Base-by-base conservation (phyloP, 768 basidiomycete genomes). In the Mrakia frigida region DNA sequence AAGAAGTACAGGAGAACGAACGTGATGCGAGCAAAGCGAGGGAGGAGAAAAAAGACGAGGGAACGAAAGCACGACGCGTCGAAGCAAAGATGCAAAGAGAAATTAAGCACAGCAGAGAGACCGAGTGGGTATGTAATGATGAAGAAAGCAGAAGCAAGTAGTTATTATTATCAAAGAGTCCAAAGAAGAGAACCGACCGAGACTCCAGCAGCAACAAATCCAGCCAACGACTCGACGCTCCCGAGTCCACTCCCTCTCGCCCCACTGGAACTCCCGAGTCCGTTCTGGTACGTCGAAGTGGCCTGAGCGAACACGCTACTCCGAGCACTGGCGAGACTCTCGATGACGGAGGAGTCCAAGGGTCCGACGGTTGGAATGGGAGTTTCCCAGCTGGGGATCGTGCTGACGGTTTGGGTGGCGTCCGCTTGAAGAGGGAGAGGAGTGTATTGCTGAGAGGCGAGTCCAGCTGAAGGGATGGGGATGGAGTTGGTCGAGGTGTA, bases 221-320 rank as follows among this genome's bases (percentile, higher is more conserved):
- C 18, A 41, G 39, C 11, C 5, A 50, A 50, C 46, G 6, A 14
- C 35, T 39, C 37, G 37, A 23, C 10, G 4, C 35, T n/a, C 6
- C 35, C 37, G 37, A 68, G 18, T 37, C 39, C 65, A 14, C 35
- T 68, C 65, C 35, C 39, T 41, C 65, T 39, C 39, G 65, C 65
- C 6, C 11, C 39, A n/a, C 65, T 39, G 21, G 11, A 21, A 13
- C 23, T n/a, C 39, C 65, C 65, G 16, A 35, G 10, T 39, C 37
- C 37, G 16, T 37, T 39, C 65, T 68, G 33, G 35, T 37, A 68
- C 37, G 69, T 70, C 31, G 69, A 18, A 10, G 70, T 72, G 33
- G 70, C 70, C 21, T 56, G 31, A 37, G 70, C 70, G 21, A 52
- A 53, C 2, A 72, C 21, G 35, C 70, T 72, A 35, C 70, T 72